A percentile compares a stretch with the other conserved stretches of the same genome.
Evolutionary conservation across 2,329 filamentous ascomycete genomes (phyloP).

Genomic region (Curvularia eragrostidis): DNA sequence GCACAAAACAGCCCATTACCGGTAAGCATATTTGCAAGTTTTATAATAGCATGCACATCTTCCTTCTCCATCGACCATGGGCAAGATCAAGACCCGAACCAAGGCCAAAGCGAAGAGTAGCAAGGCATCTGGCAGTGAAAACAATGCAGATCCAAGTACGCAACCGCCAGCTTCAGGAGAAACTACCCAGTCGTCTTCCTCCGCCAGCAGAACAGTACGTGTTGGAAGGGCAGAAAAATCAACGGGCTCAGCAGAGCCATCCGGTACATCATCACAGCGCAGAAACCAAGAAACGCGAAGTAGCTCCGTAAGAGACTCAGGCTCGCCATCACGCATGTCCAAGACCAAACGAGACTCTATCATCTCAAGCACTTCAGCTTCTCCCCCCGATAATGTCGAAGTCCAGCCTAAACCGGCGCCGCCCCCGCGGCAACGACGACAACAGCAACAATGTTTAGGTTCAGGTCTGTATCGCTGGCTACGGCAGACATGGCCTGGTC

Average conservation of each 20-base stretch:
- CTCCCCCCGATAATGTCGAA: background rate
- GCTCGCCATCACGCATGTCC: background rate
- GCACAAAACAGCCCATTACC: conserved; percentile 31
- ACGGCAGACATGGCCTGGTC: conserved; percentile 35
- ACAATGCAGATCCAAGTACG: background rate
- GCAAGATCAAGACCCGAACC: conserved; percentile 17
- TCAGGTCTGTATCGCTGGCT: background rate
- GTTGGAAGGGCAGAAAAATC: too few species aligned
- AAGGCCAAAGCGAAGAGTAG: conserved; percentile 10
- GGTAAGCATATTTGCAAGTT: conserved; percentile 30
- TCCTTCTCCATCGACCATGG: conserved; percentile 26
- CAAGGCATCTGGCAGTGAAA: background rate
- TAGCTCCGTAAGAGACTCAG: background rate
- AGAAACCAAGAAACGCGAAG: too few species aligned
- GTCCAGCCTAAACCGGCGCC: background rate
- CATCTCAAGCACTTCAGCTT: conserved; percentile 17
- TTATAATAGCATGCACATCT: conserved; percentile 34
- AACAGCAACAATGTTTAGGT: too few species aligned
- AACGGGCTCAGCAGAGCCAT: background rate
- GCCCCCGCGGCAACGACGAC: too few species aligned
- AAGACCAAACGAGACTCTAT: conserved; percentile 21
- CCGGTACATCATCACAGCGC: too few species aligned
- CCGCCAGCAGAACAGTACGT: too few species aligned
- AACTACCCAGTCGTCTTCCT: background rate
- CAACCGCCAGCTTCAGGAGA: background rate